A percentile compares a stretch with the other conserved stretches of the same genome.
phyloP scores from a whole-genome alignment of 176 grass and related monocot species.

The Echinochloa phyllopogon region DNA sequence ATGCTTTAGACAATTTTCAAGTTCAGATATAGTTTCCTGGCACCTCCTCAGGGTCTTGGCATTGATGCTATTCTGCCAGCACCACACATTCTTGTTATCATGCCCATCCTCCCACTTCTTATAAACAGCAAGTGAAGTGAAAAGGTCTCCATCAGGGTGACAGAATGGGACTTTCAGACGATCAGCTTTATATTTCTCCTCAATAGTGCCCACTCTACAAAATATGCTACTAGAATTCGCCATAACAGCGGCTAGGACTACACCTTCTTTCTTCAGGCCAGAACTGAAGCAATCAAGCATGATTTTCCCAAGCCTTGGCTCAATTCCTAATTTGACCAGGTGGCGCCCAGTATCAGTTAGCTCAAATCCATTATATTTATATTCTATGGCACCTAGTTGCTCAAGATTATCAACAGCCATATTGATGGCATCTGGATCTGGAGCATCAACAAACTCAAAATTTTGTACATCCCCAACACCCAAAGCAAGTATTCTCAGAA shows the following conservation, averaged over 20 bases:
- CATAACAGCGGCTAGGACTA: constrained; percentile 93
- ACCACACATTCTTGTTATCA: constrained; percentile 79
- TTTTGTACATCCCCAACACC: constrained; percentile 62
- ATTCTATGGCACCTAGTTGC: constrained; percentile 77
- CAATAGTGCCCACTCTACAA: constrained; percentile 85
- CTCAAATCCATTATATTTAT: constrained; percentile 51
- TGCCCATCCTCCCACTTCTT: constrained; percentile 83
- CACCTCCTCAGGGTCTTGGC: constrained; percentile 95
- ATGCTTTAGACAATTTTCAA: constrained; percentile 82
- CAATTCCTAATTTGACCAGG: constrained; percentile 85
- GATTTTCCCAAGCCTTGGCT: constrained; percentile 92
- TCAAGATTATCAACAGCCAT: constrained; percentile 78
- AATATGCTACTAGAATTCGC: constrained; percentile 96
- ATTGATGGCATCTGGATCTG: constrained; percentile 73
- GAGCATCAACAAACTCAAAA: constrained; percentile 96
- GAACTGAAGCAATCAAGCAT: constrained; percentile 76
- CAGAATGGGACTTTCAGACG: constrained; percentile 82
- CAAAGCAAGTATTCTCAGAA: constrained; percentile 87
- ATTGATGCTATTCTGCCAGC: constrained; percentile 95
- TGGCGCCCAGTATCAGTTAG: constrained; percentile 68
- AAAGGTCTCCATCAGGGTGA: constrained; percentile 86
- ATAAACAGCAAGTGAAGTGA: constrained; percentile 93
- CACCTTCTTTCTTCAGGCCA: constrained; percentile 84
- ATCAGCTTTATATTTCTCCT: constrained; percentile 90
- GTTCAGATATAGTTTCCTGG: constrained; percentile 74